A percentile compares a stretch with the other conserved stretches of the same genome.
phyloP scores from a whole-genome alignment of 768 basidiomycete genomes.

The Fibroporia radiculosa region DNA sequence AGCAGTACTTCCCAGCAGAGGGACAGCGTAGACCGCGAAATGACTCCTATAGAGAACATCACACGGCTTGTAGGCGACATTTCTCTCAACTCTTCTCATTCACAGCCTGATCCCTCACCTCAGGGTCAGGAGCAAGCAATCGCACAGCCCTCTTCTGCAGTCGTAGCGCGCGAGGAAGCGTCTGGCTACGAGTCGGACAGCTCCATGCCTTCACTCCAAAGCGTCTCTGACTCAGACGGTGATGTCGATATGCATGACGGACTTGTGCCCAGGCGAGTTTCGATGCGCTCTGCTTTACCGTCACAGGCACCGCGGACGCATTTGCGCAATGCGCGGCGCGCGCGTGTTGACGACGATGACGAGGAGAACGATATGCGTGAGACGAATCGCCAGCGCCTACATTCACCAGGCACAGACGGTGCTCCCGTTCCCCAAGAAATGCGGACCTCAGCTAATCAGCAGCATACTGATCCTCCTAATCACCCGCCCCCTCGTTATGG shows the following conservation, averaged over 20 bases:
- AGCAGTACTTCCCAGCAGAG: neutral
- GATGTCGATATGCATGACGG: slow-evolving; percentile 10
- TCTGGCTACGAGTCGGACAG: slow-evolving; percentile 33
- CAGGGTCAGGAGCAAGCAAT: neutral
- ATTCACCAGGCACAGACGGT: slow-evolving; percentile 21
- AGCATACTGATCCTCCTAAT: neutral
- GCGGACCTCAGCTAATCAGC: slow-evolving; percentile 9
- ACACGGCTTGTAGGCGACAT: slow-evolving; percentile 1
- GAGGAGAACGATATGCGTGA: slow-evolving; percentile 59
- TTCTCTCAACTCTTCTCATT: neutral
- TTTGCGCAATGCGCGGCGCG: slow-evolving; percentile 28
- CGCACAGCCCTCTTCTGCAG: neutral
- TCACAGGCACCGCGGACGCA: neutral
- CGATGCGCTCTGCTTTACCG: no score
- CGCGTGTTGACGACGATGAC: slow-evolving; percentile 53
- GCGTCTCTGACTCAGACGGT: slow-evolving; percentile 52
- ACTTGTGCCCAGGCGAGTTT: no score
- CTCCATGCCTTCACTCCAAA: slow-evolving; percentile 64
- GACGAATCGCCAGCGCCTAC: slow-evolving; percentile 47
- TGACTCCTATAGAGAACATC: neutral
- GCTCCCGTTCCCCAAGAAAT: slow-evolving; percentile 7
- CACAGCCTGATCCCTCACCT: neutral
- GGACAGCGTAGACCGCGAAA: neutral
- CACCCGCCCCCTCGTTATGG: slow-evolving; percentile 5
- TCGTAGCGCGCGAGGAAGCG: neutral